These are phyloP conservation scores for Torulaspora maleeae DNA, from an alignment of 805 yeast species.

Conservation along the genomic window DNA sequence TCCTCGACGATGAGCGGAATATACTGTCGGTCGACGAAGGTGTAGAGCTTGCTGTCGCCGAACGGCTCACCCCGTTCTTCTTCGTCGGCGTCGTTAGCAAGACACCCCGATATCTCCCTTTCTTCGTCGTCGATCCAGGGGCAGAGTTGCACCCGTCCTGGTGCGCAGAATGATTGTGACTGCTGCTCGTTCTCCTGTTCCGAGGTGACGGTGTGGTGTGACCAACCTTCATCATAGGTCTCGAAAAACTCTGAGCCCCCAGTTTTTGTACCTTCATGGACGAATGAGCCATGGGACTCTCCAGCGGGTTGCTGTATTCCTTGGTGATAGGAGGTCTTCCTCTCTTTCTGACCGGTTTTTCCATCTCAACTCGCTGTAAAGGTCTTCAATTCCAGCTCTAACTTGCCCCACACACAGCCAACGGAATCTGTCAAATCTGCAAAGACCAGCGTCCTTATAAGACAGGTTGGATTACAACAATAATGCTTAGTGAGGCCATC, in stretches of 20 bases:
- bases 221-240: constrained; percentile 36
- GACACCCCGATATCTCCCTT: constrained; percentile 31
- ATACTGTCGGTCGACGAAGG: constrained; percentile 23
- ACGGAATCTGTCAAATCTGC: background rate
- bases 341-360: constrained; percentile 23
- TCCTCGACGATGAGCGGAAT: constrained; percentile 20
- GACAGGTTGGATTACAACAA: background rate
- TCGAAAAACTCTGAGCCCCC: constrained; percentile 27
- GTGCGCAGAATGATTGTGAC: background rate
- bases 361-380: background rate
- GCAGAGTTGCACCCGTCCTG: background rate
- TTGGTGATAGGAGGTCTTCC: constrained; percentile 37
- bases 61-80: constrained; percentile 5
- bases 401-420: background rate
- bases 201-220: constrained; percentile 26
- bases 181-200: constrained; percentile 12
- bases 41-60: constrained; percentile 18
- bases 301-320: constrained; percentile 33
- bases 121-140: constrained; percentile 16
- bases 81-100: constrained; percentile 26
- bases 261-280: constrained; percentile 32
- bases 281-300: constrained; percentile 37
- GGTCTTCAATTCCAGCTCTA: background rate
- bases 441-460: background rate
- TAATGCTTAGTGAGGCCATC: background rate